Evolutionary conservation across 2,329 filamentous ascomycete genomes (phyloP).

Genomic region (Trichophyton verrucosum): DNA sequence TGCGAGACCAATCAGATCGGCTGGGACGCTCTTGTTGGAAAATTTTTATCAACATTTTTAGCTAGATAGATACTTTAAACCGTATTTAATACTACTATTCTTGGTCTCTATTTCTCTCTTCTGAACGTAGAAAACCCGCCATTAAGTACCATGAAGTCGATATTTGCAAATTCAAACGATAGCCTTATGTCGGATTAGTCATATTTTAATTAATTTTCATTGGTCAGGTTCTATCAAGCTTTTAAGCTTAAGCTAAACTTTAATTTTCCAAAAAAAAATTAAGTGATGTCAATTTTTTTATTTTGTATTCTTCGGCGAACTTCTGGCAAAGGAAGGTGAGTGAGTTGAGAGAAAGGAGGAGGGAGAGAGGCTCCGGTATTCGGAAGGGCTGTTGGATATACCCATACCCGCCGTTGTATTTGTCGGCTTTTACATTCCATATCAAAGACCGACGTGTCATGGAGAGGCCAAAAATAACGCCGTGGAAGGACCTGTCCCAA

Average conservation of each 20-base stretch:
- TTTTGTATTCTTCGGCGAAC: neutral
- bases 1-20: neutral
- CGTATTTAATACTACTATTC: neutral
- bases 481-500: constrained; percentile 30
- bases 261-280: neutral
- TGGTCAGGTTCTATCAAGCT: neutral
- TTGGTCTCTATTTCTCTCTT: neutral
- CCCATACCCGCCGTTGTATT: constrained; percentile 12
- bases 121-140: neutral
- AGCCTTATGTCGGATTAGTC: neutral
- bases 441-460: constrained; percentile 15
- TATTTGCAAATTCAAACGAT: neutral
- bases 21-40: neutral
- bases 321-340: neutral
- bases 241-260: neutral
- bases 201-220: neutral
- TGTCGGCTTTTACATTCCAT: constrained; percentile 3
- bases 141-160: neutral
- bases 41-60: neutral
- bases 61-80: neutral
- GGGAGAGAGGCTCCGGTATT: neutral
- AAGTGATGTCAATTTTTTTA: neutral
- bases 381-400: neutral
- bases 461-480: constrained; percentile 31
- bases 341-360: neutral